Evolutionary conservation across 164 flowering plant species (phyloP).

Genomic region (Sextonia rubra): DNA sequence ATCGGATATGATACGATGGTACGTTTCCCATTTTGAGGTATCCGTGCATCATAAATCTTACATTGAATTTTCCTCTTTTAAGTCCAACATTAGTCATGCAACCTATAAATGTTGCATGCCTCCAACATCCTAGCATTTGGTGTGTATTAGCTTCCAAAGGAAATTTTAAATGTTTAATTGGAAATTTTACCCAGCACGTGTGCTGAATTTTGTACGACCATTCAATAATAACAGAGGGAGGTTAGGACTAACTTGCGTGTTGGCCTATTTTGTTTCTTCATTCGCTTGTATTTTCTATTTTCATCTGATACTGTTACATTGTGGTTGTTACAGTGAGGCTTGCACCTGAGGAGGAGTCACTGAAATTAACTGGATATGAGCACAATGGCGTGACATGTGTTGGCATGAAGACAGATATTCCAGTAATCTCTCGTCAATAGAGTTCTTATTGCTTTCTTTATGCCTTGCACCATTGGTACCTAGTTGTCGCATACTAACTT

Average conservation of each 20-base stretch:
- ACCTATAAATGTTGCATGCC: too few species aligned
- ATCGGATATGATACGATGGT: too few species aligned
- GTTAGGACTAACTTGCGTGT: background rate
- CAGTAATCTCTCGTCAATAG: conserved; percentile 36
- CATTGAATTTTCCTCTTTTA: too few species aligned
- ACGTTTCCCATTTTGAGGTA: too few species aligned
- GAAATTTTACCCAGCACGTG: too few species aligned
- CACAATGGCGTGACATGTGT: conserved; percentile 95
- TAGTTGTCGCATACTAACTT: background rate
- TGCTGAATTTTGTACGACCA: too few species aligned
- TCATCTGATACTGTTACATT: background rate
- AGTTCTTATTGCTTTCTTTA: conserved; percentile 3
- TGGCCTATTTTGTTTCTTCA: background rate
- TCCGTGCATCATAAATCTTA: too few species aligned
- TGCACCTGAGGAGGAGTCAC: conserved; percentile 90
- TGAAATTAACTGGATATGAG: conserved; percentile 74
- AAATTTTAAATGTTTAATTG: too few species aligned
- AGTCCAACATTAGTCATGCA: too few species aligned
- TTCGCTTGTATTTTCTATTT: background rate
- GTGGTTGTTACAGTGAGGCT: conserved; percentile 68
- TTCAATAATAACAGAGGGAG: too few species aligned
- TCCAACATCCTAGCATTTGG: too few species aligned
- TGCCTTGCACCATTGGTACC: background rate
- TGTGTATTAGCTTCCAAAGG: too few species aligned
- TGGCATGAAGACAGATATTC: conserved; percentile 94